These are phyloP conservation scores for Stagonosporopsis vannaccii DNA, from an alignment of 2,329 filamentous ascomycete species.

Conservation along the genomic window DNA sequence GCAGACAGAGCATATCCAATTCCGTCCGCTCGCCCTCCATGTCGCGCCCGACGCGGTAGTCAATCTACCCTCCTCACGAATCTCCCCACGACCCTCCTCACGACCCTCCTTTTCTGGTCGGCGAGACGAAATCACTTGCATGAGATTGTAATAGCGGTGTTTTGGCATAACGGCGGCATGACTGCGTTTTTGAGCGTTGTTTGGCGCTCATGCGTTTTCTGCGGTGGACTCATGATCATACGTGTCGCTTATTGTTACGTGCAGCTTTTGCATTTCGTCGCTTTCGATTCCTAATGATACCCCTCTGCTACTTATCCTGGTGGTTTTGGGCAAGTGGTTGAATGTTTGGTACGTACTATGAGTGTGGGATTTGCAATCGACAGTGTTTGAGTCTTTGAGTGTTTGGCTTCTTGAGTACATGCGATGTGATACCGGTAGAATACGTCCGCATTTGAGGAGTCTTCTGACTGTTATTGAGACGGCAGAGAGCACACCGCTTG, in stretches of 20 bases:
- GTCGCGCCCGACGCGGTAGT: conserved; percentile 15
- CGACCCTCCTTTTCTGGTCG: not conserved
- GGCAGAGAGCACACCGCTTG: too few relatives aligned
- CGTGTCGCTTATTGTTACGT: conserved; percentile 1
- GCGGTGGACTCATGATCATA: not conserved
- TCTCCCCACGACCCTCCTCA: not conserved
- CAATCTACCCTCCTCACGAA: conserved; percentile 1
- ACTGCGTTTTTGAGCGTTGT: conserved; percentile 18
- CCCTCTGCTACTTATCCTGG: conserved; percentile 20
- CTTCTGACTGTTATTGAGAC: too few relatives aligned
- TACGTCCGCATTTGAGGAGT: too few relatives aligned
- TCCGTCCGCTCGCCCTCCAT: conserved; percentile 12
- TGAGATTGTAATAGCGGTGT: conserved; percentile 18
- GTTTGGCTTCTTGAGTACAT: not conserved
- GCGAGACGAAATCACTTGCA: conserved; percentile 13
- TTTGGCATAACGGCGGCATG: conserved; percentile 15
- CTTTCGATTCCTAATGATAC: conserved; percentile 18
- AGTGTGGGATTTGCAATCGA: conserved; percentile 2
- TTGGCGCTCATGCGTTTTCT: conserved; percentile 7
- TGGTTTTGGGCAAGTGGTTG: conserved; percentile 10
- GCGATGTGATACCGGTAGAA: too few relatives aligned
- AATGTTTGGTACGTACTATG: not conserved
- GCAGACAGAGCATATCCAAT: conserved; percentile 15
- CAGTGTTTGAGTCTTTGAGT: not conserved
- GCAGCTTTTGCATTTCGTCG: not conserved